Base-by-base conservation (phyloP, 2,329 filamentous ascomycete genomes). In the Pseudogymnoascus verrucosus region DNA sequence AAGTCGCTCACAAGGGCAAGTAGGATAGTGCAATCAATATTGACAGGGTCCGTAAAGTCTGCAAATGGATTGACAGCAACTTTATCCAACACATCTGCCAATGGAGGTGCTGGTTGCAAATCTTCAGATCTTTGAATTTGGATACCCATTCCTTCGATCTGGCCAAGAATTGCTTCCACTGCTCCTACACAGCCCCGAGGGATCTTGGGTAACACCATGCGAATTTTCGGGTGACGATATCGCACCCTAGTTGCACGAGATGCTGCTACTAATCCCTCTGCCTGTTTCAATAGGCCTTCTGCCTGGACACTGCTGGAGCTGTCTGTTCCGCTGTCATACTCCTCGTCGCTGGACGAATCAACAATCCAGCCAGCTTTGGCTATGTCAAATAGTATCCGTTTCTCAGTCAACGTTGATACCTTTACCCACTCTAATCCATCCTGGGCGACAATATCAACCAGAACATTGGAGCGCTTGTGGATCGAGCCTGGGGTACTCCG, bases 1-100 rank as follows among this genome's bases (percentile, higher is more conserved):
- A 90, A 81, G 68, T 90, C 88, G 2, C 86, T 89, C 2, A 87
- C 82, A 16, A 89, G 77, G 3, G 87, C 87, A 5, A 90, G 80
- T 1, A 90, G 78, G 63, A 90, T 81, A 0, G 88, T 90, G 70
- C 82, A 84, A 71, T 85, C 83, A 62, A 85, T 78, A 68, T 85
- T 85, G 16, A 85, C 69, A 0, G 74, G 77, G 1, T 76, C 66
- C 1, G 79, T 76, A 31, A 80, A 73, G 4, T 68, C 68, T 3
- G 74, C 69, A 5, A 74, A 76, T 6, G 72, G 71, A 65, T 78
- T 74, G 34, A 76, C 69, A 21, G 76, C 71, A 42, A 81, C 76
- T 71, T 37, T 63, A 14, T 64, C 23, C 8, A 72, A 54, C 39
- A 69, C 69, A 47, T 68, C 65, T 42, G 65, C 62, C 11, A 72